A percentile compares a stretch with the other conserved stretches of the same genome.
These are phyloP conservation scores for Candolleomyces eurysporus DNA, from an alignment of 768 basidiomycete species.

Conservation along the genomic window DNA sequence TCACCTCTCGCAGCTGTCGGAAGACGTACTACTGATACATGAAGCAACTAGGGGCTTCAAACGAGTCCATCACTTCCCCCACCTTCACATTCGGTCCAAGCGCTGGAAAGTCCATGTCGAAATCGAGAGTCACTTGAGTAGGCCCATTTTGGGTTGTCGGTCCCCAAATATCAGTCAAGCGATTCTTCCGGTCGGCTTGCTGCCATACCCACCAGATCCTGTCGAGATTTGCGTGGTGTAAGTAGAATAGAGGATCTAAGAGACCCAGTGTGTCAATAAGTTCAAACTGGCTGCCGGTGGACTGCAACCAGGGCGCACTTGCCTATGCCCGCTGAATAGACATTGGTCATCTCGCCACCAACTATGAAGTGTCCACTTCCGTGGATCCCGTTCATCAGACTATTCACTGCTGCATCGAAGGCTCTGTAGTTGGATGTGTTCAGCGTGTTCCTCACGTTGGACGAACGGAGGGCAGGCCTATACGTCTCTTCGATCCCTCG, in stretches of 20 bases:
- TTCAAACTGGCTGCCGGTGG: no score
- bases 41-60: neutral
- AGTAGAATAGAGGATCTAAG: conserved; percentile 23
- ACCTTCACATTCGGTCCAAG: conserved; percentile 2
- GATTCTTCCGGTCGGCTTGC: conserved; percentile 10
- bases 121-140: conserved; percentile 2
- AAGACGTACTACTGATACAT: neutral
- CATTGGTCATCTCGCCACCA: conserved; percentile 9
- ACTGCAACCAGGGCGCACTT: neutral
- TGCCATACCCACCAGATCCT: conserved; percentile 24
- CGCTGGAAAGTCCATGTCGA: conserved; percentile 7
- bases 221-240: conserved; percentile 23
- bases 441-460: neutral
- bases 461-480: neutral
- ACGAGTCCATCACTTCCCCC: conserved; percentile 6
- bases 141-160: neutral
- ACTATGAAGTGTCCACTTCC: neutral
- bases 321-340: conserved; percentile 1
- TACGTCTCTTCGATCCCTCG: neutral
- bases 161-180: conserved; percentile 19
- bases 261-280: neutral
- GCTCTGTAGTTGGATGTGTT: neutral
- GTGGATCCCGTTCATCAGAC: conserved; percentile 1
- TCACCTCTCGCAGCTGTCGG: no score
- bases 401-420: neutral